These are phyloP conservation scores for Penicillium capsulatum DNA, from an alignment of 2,329 filamentous ascomycete genomes.

Conservation along the genomic window DNA sequence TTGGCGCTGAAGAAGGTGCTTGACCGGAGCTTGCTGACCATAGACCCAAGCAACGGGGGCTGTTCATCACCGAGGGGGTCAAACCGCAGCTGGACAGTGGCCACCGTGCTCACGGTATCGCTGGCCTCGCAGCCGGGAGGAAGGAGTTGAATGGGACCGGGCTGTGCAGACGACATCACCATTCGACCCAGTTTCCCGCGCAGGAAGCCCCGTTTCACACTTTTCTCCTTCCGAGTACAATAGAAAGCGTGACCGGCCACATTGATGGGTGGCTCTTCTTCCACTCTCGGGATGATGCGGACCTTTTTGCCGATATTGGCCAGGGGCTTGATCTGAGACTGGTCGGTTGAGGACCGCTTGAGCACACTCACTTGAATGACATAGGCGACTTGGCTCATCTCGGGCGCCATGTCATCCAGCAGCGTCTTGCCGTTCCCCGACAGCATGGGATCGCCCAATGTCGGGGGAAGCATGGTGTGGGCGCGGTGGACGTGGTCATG, in stretches of 20 bases:
- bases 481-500: conserved; percentile 51
- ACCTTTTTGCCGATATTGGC: conserved; percentile 53
- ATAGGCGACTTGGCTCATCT: conserved; percentile 60
- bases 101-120: conserved; percentile 50
- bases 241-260: conserved; percentile 49
- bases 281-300: conserved; percentile 55
- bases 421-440: conserved; percentile 48
- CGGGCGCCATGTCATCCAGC: conserved; percentile 59
- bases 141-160: conserved; percentile 52
- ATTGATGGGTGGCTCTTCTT: conserved; percentile 57
- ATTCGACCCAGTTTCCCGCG: conserved; percentile 55
- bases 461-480: conserved; percentile 59
- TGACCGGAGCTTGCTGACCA: conserved; percentile 55
- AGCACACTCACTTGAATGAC: conserved; percentile 49
- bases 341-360: conserved; percentile 34
- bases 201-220: conserved; percentile 58
- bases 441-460: conserved; percentile 56
- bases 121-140: conserved; percentile 34
- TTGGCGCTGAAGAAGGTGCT: conserved; percentile 54
- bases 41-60: conserved; percentile 52
- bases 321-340: conserved; percentile 43
- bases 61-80: conserved; percentile 52
- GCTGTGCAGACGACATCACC: conserved; percentile 55
- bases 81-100: conserved; percentile 57
- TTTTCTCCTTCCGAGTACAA: conserved; percentile 55